Conservation (phyloP, 2,329 filamentous ascomycete genomes). For the Nemania diffusa region DNA sequence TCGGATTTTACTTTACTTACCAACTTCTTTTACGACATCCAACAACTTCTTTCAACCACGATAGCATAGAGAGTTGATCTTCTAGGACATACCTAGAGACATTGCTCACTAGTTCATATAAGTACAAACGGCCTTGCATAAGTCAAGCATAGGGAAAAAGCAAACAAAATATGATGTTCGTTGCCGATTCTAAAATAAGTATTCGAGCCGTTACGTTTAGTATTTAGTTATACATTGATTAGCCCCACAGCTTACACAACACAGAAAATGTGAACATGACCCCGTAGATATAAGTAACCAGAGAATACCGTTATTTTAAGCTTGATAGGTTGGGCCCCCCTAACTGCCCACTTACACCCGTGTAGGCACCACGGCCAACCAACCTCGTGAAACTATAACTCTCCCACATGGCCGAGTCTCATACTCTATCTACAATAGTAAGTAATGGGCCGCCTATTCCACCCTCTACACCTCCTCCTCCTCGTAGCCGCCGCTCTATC, state of each 20-base stretch:
- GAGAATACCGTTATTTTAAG: too few relatives aligned
- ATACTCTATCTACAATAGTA: background rate
- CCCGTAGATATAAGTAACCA: background rate
- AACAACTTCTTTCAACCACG: background rate
- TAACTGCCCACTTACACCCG: too few relatives aligned
- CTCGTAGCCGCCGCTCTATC: background rate
- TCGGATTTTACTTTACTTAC: too few relatives aligned
- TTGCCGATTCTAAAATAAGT: background rate
- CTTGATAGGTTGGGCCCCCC: too few relatives aligned
- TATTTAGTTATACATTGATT: background rate
- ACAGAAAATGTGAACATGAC: background rate
- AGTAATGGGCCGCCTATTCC: slow-evolving; percentile 12
- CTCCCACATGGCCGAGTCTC: background rate
- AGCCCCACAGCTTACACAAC: background rate
- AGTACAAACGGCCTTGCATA: background rate
- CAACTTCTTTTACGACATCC: background rate
- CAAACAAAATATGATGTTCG: background rate
- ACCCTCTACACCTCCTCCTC: background rate
- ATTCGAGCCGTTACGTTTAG: too few relatives aligned
- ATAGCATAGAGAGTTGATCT: background rate
- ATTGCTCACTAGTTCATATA: background rate
- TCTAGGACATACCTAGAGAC: background rate
- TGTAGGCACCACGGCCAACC: too few relatives aligned
- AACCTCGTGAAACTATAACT: too few relatives aligned
- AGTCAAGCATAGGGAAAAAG: background rate